Percentiles rank a stretch among this genome's conserved stretches.
Conservation (phyloP, 805 yeast species). For the Candida sphagnicola region DNA sequence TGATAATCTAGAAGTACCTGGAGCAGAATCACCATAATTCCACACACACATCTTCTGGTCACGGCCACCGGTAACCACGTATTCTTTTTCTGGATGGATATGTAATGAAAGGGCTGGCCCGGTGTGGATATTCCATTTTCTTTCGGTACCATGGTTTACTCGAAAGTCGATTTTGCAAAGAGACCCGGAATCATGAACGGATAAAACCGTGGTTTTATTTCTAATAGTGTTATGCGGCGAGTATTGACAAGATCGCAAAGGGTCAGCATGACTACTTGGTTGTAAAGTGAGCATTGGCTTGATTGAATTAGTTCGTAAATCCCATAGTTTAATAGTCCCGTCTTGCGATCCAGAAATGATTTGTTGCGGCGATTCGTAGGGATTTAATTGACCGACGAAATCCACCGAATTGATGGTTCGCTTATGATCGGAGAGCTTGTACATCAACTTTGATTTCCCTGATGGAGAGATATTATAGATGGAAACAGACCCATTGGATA, state of each 20-base stretch:
- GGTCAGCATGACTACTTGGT: constrained; percentile 62
- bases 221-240: constrained; percentile 47
- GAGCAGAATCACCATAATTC: constrained; percentile 40
- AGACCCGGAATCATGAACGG: constrained; percentile 86
- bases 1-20: constrained; percentile 12
- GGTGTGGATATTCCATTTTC: constrained; percentile 79
- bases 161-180: constrained; percentile 87
- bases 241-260: constrained; percentile 55
- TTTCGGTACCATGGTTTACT: constrained; percentile 47
- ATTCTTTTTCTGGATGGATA: constrained; percentile 83
- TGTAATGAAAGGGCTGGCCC: constrained; percentile 87
- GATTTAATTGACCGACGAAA: constrained; percentile 19
- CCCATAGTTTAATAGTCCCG: constrained; percentile 77
- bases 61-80: constrained; percentile 87
- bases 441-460: constrained; percentile 28
- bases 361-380: constrained; percentile 14
- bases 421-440: constrained; percentile 35
- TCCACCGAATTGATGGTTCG: constrained; percentile 41
- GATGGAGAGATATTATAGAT: constrained; percentile 27
- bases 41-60: constrained; percentile 80
- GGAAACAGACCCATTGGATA: constrained; percentile 32
- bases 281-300: constrained; percentile 48
- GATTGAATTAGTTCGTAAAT: constrained; percentile 45
- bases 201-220: constrained; percentile 49
- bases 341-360: constrained; percentile 67